A percentile compares a stretch with the other conserved stretches of the same genome.
phyloP scores from a whole-genome alignment of 305 asterid species.

The Andrographis paniculata region DNA sequence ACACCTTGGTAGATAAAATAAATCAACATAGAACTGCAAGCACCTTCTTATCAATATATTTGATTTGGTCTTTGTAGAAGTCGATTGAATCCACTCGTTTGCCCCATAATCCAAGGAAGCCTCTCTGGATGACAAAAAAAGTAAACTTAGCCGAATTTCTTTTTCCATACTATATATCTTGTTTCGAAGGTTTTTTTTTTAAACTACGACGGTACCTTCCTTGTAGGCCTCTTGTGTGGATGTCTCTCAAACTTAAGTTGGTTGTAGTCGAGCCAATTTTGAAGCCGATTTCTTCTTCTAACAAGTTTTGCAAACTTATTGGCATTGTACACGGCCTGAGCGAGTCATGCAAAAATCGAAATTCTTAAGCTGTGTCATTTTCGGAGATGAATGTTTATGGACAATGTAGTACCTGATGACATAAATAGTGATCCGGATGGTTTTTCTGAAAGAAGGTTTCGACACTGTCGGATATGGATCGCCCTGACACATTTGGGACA shows the following conservation, averaged over 20 bases:
- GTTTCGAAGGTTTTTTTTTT: background rate
- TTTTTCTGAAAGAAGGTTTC: slow-evolving; percentile 69
- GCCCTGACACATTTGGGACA: slow-evolving; percentile 66
- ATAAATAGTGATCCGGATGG: slow-evolving; percentile 80
- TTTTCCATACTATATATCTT: background rate
- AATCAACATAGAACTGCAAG: too few relatives aligned
- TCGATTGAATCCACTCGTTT: slow-evolving; percentile 71
- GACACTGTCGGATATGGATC: slow-evolving; percentile 57
- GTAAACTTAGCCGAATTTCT: slow-evolving; percentile 8
- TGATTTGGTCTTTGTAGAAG: slow-evolving; percentile 57
- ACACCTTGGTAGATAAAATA: too few relatives aligned
- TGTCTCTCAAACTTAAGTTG: slow-evolving; percentile 79
- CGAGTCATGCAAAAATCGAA: too few relatives aligned
- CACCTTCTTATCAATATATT: slow-evolving; percentile 55
- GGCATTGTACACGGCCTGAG: slow-evolving; percentile 81
- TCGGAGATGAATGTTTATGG: too few relatives aligned
- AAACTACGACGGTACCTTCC: slow-evolving; percentile 35
- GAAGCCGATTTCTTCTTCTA: slow-evolving; percentile 57
- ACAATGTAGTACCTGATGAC: slow-evolving; percentile 71
- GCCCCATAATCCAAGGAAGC: slow-evolving; percentile 87
- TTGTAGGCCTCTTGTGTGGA: slow-evolving; percentile 75
- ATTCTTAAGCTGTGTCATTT: too few relatives aligned
- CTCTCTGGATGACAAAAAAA: slow-evolving; percentile 41
- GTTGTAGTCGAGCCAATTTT: slow-evolving; percentile 88
- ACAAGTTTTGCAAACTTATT: slow-evolving; percentile 76